These are phyloP conservation scores for Jamesozyma gamospora DNA, from an alignment of 805 yeast genomes.

Conservation along the genomic window DNA sequence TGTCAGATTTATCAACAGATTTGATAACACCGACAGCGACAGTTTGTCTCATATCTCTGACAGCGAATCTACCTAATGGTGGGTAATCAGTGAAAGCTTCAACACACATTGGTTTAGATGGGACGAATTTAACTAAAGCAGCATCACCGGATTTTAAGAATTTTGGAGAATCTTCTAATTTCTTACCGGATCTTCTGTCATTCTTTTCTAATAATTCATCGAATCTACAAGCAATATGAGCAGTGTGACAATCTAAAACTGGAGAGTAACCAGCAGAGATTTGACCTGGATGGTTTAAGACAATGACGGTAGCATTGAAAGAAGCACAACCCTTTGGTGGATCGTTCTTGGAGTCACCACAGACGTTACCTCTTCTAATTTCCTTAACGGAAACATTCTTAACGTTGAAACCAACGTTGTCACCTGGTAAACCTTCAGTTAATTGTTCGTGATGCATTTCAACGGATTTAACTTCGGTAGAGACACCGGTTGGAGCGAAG, in stretches of 20 bases:
- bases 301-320: slow-evolving; percentile 78
- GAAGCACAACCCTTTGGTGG: slow-evolving; percentile 73
- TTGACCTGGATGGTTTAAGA: slow-evolving; percentile 70
- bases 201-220: slow-evolving; percentile 71
- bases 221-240: slow-evolving; percentile 87
- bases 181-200: slow-evolving; percentile 91
- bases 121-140: slow-evolving; percentile 83
- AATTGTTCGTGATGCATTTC: slow-evolving; percentile 56
- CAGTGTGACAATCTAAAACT: slow-evolving; percentile 83
- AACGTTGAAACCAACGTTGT: slow-evolving; percentile 84
- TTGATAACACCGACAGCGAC: slow-evolving; percentile 99
- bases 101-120: slow-evolving; percentile 88
- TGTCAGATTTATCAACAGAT: slow-evolving; percentile 79
- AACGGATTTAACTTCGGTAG: slow-evolving; percentile 35
- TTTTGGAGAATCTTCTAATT: slow-evolving; percentile 80
- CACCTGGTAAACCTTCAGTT: slow-evolving; percentile 79
- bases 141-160: slow-evolving; percentile 95
- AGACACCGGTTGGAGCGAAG: slow-evolving; percentile 85
- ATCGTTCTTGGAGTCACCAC: slow-evolving; percentile 85
- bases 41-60: slow-evolving; percentile 99
- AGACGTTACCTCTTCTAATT: slow-evolving; percentile 86
- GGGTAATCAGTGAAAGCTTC: slow-evolving; percentile 92
- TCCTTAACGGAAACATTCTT: slow-evolving; percentile 86
- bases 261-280: slow-evolving; percentile 86
- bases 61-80: slow-evolving; percentile 96